These are phyloP conservation scores for Termitomyces sp. DNA, from an alignment of 768 basidiomycete genomes.

Conservation along the genomic window DNA sequence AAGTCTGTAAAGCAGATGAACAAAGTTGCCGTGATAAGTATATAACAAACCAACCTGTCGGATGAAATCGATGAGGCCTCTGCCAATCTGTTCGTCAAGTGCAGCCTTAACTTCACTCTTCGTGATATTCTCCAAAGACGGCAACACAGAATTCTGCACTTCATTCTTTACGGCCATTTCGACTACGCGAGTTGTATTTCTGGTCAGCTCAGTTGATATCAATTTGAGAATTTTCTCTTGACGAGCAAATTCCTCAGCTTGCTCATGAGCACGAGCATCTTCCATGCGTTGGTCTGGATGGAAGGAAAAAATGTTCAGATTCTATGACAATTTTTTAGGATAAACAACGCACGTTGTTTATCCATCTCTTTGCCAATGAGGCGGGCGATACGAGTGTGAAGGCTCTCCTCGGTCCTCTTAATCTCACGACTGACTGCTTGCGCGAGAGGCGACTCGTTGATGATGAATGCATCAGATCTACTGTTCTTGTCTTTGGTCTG, in stretches of 20 bases:
- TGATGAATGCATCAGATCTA: constrained; percentile 26
- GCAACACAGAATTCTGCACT: constrained; percentile 79
- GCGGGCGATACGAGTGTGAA: constrained; percentile 72
- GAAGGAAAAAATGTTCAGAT: background rate
- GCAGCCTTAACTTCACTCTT: constrained; percentile 75
- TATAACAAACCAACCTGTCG: constrained; percentile 50
- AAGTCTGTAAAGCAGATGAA: constrained; percentile 38
- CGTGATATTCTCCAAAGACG: constrained; percentile 77
- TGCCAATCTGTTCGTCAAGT: constrained; percentile 72
- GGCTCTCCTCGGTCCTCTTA: constrained; percentile 73
- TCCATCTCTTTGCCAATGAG: constrained; percentile 85
- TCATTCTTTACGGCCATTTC: constrained; percentile 86
- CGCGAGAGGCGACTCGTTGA: constrained; percentile 51
- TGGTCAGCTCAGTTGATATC: constrained; percentile 80
- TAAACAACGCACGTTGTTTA: constrained; percentile 65
- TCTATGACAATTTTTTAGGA: background rate
- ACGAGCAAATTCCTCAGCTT: constrained; percentile 73
- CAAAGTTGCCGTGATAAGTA: background rate
- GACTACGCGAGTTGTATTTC: constrained; percentile 84
- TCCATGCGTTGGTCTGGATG: constrained; percentile 75
- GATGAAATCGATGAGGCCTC: constrained; percentile 66
- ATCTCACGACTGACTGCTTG: constrained; percentile 70
- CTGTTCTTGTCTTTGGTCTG: constrained; percentile 29
- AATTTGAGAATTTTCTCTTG: constrained; percentile 89
- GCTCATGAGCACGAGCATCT: constrained; percentile 72